Evolutionary conservation across 1,139 yeast genomes (phyloP), one percentile per base, ranked within the genome.

Genomic region (Arxiozyma telluris): DNA sequence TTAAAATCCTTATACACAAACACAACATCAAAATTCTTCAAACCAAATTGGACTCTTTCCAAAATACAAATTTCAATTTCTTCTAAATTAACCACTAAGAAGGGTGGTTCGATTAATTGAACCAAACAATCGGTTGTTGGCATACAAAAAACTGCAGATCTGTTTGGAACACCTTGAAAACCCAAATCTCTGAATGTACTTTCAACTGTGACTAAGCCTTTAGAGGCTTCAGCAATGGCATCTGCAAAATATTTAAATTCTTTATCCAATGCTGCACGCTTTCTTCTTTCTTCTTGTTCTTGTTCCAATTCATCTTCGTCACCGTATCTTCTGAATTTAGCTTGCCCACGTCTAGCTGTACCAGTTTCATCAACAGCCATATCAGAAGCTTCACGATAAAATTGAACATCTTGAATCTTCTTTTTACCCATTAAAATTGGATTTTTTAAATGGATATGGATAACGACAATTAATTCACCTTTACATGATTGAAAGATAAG

Each of bases 261-360:
- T 70, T 87, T 89, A 74, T 94, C 97, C 65, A 93, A 80, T 50
- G 89, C 81, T 20, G 88, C 87, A 64, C 96, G 87, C 70, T 96
- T 81, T 70, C 94, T 81, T 73, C 98, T 84, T 73, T 93, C 99
- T 72, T 93, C 98, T 73, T 93, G 98, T 73, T 94, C 99, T 71
- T 93, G 98, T 72, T 94, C 98, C 61, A 94, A 77, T 73, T 93
- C 99, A 71, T 93, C 98, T 72, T 93, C 98, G 69, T 93, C 99
- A 53, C 98, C 99, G 66, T 93, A 93, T 67, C 96, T 76, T 76
- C 90, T 88, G 63, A 84, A 80, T 61, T 86, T 84, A 56, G 60
- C 63, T 53, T 67, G 68, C 25, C 65, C 64, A 53, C 73, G 72
- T 76, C 90, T 88, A 59, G 95, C 81, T 58, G 95, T 95, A 57